Percentiles rank a stretch among this genome's conserved stretches.
Evolutionary conservation across 768 basidiomycete species (phyloP).

Genomic region (Phallus indusiatus): DNA sequence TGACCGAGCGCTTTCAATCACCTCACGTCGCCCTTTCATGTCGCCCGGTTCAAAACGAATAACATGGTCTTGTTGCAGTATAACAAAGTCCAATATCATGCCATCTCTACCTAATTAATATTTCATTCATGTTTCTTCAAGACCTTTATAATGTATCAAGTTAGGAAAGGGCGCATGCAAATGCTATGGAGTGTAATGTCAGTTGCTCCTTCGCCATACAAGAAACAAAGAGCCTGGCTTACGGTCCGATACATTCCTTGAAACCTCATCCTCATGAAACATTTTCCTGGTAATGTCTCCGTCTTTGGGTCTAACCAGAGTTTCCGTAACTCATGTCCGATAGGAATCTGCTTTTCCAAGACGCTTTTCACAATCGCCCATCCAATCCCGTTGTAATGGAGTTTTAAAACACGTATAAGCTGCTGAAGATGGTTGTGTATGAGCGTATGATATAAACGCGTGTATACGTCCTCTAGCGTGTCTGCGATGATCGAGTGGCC

Average conservation of each 20-base stretch:
- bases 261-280: slow-evolving; percentile 50
- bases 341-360: slow-evolving; percentile 34
- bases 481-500: slow-evolving; percentile 31
- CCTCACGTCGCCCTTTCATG: too few relatives aligned
- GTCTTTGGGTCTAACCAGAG: slow-evolving; percentile 42
- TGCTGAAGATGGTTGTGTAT: slow-evolving; percentile 54
- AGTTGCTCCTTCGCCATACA: not conserved
- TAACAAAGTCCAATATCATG: too few relatives aligned
- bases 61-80: too few relatives aligned
- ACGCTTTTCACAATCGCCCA: slow-evolving; percentile 42
- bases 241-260: slow-evolving; percentile 47
- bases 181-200: slow-evolving; percentile 27
- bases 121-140: slow-evolving; percentile 11
- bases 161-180: slow-evolving; percentile 47
- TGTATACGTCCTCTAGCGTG: slow-evolving; percentile 46
- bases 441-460: slow-evolving; percentile 47
- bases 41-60: too few relatives aligned
- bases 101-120: not conserved
- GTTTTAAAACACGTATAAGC: slow-evolving; percentile 44
- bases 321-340: slow-evolving; percentile 35
- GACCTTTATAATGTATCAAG: slow-evolving; percentile 40
- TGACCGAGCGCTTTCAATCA: too few relatives aligned
- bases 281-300: slow-evolving; percentile 43
- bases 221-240: slow-evolving; percentile 17
- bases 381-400: slow-evolving; percentile 47